Evolutionary conservation across 2,329 filamentous ascomycete genomes (phyloP), one percentile per base, ranked within the genome.

Genomic region (Diplodia sapinea): DNA sequence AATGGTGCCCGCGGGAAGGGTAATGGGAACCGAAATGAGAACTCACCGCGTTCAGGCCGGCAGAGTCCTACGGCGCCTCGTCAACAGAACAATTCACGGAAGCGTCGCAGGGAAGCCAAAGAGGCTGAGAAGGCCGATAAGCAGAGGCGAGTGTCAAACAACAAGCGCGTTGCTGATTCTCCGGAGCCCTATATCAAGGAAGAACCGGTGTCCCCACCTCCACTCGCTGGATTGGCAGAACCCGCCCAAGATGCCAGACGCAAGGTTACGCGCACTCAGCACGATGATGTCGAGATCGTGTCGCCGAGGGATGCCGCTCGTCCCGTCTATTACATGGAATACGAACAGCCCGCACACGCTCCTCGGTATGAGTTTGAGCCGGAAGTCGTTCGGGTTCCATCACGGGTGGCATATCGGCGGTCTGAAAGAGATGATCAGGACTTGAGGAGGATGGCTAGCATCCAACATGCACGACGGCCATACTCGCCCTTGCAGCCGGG

Each of bases 141-240:
- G 71, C 74, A 76, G 36, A 80, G 79, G 68, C 77, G 76, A 68
- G 69, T 77, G 74, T 52, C 55, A 17, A 70, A 66, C 40, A 69
- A 65, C 47, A 55, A 69, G 29, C 72, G 40, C 73, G 70, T 29
- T 64, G 66, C 66, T 56, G 66, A 63, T 40, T 79, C 77, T 15
- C 78, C 78, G 2, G 33, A 84, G 66, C 79, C 85, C 9, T 84
- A 83, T 70, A 87, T 89, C 74, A 89, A 89, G 74, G 83, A 86
- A 71, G 87, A 89, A 73, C 86, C 87, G 8, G 78, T 88, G 20
- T 89, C 87, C 13, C 87, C 87, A 23, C 86, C 85, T 51, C 84
- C 85, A 1, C 85, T 88, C 69, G 77, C 81, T 15, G 72, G 72
- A 23, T 70, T 79, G 51, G 69, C 78, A 47, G 78, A 81, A 61